Conservation (phyloP, 352 stramenopile species). For the Pseudoperonospora humuli region DNA sequence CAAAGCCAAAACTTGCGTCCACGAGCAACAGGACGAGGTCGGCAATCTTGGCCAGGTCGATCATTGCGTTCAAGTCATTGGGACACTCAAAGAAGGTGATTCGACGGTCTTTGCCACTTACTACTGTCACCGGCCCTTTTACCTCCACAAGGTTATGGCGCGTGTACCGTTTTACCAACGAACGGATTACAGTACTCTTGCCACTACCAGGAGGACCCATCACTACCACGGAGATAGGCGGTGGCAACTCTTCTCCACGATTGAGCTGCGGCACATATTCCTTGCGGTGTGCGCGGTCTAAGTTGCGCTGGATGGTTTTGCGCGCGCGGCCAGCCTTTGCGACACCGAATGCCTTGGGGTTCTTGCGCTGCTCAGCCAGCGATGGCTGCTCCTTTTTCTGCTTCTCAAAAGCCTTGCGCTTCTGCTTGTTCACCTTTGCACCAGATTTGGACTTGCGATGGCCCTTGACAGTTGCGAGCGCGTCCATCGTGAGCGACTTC, state of each 20-base stretch:
- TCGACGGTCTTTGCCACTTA: constrained; percentile 95
- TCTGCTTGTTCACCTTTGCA: constrained; percentile 94
- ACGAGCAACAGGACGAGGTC: constrained; percentile 98
- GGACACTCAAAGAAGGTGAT: constrained; percentile 99
- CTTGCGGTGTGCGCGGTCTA: constrained; percentile 96
- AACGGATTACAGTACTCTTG: constrained; percentile 97
- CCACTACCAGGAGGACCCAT: constrained; percentile 95
- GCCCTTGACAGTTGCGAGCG: constrained; percentile 36
- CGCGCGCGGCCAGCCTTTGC: constrained; percentile 93
- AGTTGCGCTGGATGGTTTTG: constrained; percentile 95
- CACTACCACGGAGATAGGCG: constrained; percentile 94
- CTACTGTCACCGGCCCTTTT: constrained; percentile 97
- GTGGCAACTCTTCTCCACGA: constrained; percentile 78
- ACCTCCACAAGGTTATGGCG: constrained; percentile 96
- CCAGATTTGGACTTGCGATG: constrained; percentile 81
- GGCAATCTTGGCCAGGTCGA: constrained; percentile 97
- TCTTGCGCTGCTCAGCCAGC: constrained; percentile 90
- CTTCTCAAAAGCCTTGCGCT: constrained; percentile 87
- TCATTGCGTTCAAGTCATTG: constrained; percentile 89
- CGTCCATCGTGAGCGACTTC: constrained; percentile 24
- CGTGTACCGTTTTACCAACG: constrained; percentile 99
- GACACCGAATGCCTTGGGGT: constrained; percentile 95
- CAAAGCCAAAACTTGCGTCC: constrained; percentile 99
- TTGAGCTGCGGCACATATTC: constrained; percentile 92
- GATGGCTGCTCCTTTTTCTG: constrained; percentile 75